Evolutionary conservation across 2,329 filamentous ascomycete species (phyloP).

Genomic region (Phyllosticta citribraziliensis): DNA sequence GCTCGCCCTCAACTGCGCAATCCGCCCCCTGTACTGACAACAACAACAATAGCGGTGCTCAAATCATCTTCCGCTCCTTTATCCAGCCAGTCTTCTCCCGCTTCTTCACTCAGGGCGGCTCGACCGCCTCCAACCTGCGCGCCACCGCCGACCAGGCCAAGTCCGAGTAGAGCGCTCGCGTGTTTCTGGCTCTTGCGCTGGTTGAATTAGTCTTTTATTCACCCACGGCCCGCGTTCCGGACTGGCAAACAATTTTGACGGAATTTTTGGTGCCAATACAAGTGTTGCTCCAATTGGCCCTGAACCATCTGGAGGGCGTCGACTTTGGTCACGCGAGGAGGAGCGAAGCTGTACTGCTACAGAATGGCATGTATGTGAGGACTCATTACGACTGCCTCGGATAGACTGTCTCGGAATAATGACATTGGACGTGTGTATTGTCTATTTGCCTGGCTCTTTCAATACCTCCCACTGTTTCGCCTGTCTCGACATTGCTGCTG

Average conservation of each 20-base stretch:
- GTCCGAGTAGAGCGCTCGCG: slow-evolving; percentile 2
- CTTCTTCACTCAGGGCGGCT: slow-evolving; percentile 67
- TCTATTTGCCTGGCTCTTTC: too few species aligned
- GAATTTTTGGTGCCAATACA: slow-evolving; percentile 3
- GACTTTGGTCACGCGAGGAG: neutral
- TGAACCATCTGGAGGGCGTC: neutral
- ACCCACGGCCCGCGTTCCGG: neutral
- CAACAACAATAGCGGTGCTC: slow-evolving; percentile 61
- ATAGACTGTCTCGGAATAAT: slow-evolving; percentile 10
- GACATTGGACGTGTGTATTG: slow-evolving; percentile 7
- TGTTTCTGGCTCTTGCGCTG: neutral
- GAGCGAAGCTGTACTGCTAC: neutral
- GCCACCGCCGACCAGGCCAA: slow-evolving; percentile 68
- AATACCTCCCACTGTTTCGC: neutral
- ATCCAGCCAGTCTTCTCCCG: slow-evolving; percentile 82
- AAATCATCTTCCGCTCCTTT: slow-evolving; percentile 95
- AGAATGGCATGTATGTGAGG: slow-evolving; percentile 1
- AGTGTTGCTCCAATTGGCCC: neutral
- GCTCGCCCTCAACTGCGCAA: neutral
- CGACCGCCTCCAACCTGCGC: slow-evolving; percentile 77
- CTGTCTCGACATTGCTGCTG: neutral
- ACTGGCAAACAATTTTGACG: neutral
- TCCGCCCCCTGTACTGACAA: slow-evolving; percentile 11
- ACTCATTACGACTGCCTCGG: slow-evolving; percentile 8
- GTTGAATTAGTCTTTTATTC: neutral